Evolutionary conservation across 2,329 filamentous ascomycete species (phyloP).

Genomic region (Pleomassaria siparia): DNA sequence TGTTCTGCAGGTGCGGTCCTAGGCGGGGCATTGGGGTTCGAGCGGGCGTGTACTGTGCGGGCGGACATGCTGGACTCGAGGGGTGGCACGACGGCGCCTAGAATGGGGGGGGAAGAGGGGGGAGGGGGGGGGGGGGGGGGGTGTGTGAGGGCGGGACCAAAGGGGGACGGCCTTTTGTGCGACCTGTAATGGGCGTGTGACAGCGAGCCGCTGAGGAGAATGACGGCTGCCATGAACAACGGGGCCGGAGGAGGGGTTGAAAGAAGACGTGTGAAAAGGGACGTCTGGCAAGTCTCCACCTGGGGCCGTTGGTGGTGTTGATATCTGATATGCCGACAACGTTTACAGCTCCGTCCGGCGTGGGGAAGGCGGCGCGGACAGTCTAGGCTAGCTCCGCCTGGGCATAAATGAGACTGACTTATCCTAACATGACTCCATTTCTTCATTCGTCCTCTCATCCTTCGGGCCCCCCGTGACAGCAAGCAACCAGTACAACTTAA

Average conservation of each 20-base stretch:
- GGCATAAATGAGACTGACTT: no score
- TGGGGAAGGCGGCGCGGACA: no score
- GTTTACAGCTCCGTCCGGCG: no score
- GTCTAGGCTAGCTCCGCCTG: no score
- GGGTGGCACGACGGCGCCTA: slow-evolving; percentile 11
- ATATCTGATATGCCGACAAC: no score
- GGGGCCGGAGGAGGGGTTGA: slow-evolving; percentile 14
- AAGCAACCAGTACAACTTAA: no score
- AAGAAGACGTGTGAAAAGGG: slow-evolving; percentile 1
- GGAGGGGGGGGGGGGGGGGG: not conserved
- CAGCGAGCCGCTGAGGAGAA: slow-evolving; percentile 20
- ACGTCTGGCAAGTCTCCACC: not conserved
- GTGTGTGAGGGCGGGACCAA: not conserved
- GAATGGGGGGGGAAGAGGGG: not conserved
- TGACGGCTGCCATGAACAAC: slow-evolving; percentile 13
- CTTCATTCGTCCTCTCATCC: no score
- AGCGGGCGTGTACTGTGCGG: slow-evolving; percentile 5
- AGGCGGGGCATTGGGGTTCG: slow-evolving; percentile 7
- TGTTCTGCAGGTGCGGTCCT: slow-evolving; percentile 8
- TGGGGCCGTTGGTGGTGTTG: not conserved
- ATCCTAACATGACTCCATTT: no score
- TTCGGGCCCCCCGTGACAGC: no score
- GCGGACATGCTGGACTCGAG: slow-evolving; percentile 12
- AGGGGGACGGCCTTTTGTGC: slow-evolving; percentile 13
- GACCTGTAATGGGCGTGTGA: slow-evolving; percentile 19